Evolutionary conservation across 2,329 filamentous ascomycete species (phyloP).

Genomic region (Phaeophleospora eucalypticola): DNA sequence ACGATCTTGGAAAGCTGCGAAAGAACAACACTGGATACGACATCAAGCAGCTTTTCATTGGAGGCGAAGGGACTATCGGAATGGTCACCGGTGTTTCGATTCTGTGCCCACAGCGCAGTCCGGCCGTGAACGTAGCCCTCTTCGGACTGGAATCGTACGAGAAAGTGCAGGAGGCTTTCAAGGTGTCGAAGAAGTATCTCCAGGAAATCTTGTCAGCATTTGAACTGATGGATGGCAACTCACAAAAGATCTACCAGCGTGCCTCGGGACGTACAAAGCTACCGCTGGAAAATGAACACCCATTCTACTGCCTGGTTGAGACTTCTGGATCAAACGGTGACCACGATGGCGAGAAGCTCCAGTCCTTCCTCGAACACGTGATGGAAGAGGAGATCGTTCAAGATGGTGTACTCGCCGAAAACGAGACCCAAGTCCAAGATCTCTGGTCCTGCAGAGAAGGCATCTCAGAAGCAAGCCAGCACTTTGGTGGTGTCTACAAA

Average conservation of each 20-base stretch:
- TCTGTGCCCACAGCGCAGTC: conserved; percentile 79
- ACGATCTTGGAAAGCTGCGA: conserved; percentile 80
- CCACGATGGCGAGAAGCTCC: conserved; percentile 87
- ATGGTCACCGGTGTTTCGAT: conserved; percentile 89
- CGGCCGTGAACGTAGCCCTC: conserved; percentile 90
- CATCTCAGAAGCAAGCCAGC: conserved; percentile 81
- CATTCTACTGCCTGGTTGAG: conserved; percentile 95
- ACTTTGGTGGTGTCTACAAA: conserved; percentile 95
- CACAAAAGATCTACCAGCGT: conserved; percentile 69
- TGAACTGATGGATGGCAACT: conserved; percentile 88
- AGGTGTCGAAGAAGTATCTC: conserved; percentile 82
- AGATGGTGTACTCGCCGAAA: conserved; percentile 88
- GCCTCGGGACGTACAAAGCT: conserved; percentile 68
- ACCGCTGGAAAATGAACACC: conserved; percentile 77
- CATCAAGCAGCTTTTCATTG: conserved; percentile 93
- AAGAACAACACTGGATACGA: conserved; percentile 99
- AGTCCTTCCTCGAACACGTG: conserved; percentile 84
- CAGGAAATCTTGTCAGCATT: conserved; percentile 96
- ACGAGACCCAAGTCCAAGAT: conserved; percentile 80
- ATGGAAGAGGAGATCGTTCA: conserved; percentile 81
- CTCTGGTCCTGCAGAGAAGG: conserved; percentile 94
- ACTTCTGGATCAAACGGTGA: conserved; percentile 92
- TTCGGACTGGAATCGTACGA: conserved; percentile 89
- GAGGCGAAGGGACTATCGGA: conserved; percentile 89
- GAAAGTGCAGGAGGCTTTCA: conserved; percentile 79